Conservation (phyloP, 306 rosid genomes). For the Lathyrus sativus region DNA sequence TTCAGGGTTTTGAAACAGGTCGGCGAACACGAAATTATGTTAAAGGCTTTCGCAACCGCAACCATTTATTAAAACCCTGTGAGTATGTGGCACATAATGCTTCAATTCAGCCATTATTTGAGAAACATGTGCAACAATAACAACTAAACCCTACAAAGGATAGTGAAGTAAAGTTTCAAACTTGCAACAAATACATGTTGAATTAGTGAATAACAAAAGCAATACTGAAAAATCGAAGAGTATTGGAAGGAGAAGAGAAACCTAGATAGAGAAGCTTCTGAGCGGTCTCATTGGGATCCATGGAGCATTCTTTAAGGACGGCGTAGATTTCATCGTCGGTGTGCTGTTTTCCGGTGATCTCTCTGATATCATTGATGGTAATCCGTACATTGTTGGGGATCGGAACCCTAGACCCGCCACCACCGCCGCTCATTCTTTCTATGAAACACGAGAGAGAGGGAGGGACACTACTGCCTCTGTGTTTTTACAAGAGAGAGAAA, state of each 20-base stretch:
- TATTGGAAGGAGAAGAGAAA: constrained; percentile 39
- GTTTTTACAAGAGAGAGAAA: constrained; percentile 27
- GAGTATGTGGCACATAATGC: background rate
- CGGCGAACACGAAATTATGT: too few relatives aligned
- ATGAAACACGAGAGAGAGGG: constrained; percentile 14
- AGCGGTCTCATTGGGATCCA: constrained; percentile 90
- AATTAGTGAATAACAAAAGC: background rate
- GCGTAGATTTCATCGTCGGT: constrained; percentile 82
- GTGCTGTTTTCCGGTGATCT: constrained; percentile 81
- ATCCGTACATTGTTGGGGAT: constrained; percentile 64
- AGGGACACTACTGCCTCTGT: constrained; percentile 29
- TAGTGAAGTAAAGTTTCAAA: constrained; percentile 28
- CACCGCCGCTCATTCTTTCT: constrained; percentile 58
- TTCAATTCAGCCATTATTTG: constrained; percentile 12
- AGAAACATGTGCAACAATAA: constrained; percentile 3
- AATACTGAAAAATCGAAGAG: constrained; percentile 9
- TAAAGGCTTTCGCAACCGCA: too few relatives aligned
- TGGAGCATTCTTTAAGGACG: constrained; percentile 68
- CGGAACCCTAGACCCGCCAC: constrained; percentile 63
- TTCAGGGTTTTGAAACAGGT: too few relatives aligned
- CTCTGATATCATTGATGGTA: constrained; percentile 65
- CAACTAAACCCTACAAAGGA: constrained; percentile 21
- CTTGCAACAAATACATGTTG: constrained; percentile 17
- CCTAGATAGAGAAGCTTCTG: constrained; percentile 72
- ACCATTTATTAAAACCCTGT: too few relatives aligned